phyloP scores from a whole-genome alignment of 2,329 filamentous ascomycete genomes.

The Fusarium marasasianum region DNA sequence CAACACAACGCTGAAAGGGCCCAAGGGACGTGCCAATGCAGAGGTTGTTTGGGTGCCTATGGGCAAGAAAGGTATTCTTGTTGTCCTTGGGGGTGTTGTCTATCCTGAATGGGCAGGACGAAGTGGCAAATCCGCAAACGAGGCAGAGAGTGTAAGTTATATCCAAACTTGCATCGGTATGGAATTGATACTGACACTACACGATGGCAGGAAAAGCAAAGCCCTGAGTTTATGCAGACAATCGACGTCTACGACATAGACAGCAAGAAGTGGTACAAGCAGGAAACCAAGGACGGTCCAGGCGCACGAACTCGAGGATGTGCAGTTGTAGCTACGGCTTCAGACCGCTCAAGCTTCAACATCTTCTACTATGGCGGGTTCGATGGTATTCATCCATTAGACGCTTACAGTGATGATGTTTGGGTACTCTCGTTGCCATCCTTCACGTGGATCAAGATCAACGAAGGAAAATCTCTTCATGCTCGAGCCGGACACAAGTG shows the following conservation, averaged over 20 bases:
- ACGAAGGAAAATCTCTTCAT: slow-evolving; percentile 57
- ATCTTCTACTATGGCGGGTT: slow-evolving; percentile 89
- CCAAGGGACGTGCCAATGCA: slow-evolving; percentile 67
- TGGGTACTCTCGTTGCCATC: slow-evolving; percentile 84
- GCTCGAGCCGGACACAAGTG: slow-evolving; percentile 79
- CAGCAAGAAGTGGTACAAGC: slow-evolving; percentile 72
- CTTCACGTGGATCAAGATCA: slow-evolving; percentile 77
- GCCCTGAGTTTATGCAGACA: slow-evolving; percentile 74
- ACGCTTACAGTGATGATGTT: slow-evolving; percentile 70
- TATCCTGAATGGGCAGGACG: slow-evolving; percentile 61
- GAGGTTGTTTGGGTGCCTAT: slow-evolving; percentile 82
- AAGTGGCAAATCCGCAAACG: slow-evolving; percentile 42
- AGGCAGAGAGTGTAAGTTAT: slow-evolving; percentile 47
- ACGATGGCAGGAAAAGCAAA: slow-evolving; percentile 63
- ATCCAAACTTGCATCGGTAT: background rate
- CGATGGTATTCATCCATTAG: slow-evolving; percentile 56
- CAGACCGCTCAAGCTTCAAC: slow-evolving; percentile 79
- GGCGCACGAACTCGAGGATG: slow-evolving; percentile 73
- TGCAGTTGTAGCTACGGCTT: slow-evolving; percentile 76
- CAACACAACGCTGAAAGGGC: slow-evolving; percentile 60
- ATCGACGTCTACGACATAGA: slow-evolving; percentile 84
- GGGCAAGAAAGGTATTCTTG: slow-evolving; percentile 76
- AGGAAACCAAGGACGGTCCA: slow-evolving; percentile 69
- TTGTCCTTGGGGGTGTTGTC: slow-evolving; percentile 80
- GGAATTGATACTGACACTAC: background rate